These are phyloP conservation scores for Pichia ethanolica DNA, from an alignment of 805 yeast species.

Conservation along the genomic window DNA sequence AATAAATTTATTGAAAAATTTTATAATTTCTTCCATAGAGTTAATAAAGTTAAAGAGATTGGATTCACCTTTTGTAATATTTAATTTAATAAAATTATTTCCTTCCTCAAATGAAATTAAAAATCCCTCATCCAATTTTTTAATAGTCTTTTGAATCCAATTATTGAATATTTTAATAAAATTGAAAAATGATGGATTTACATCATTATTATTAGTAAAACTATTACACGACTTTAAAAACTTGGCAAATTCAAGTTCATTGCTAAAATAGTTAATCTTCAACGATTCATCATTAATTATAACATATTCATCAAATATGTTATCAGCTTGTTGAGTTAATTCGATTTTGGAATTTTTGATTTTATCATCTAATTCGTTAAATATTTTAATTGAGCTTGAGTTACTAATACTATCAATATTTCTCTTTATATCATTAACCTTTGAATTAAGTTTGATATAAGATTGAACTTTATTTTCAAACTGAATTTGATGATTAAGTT, in stretches of 20 bases:
- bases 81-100: constrained; percentile 2
- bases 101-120: constrained; percentile 7
- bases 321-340: constrained; percentile 7
- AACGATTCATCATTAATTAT: neutral
- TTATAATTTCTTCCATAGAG: constrained; percentile 17
- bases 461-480: constrained; percentile 12
- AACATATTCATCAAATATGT: constrained; percentile 10
- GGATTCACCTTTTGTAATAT: neutral
- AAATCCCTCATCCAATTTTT: constrained; percentile 12
- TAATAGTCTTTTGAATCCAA: constrained; percentile 16
- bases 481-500: constrained; percentile 11
- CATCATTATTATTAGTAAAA: constrained; percentile 1
- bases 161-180: constrained; percentile 19
- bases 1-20: constrained; percentile 17
- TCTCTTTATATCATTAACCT: constrained; percentile 9
- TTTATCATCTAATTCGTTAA: constrained; percentile 12
- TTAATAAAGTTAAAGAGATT: constrained; percentile 6
- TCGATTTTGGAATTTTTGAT: constrained; percentile 4
- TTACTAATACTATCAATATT: neutral
- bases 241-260: constrained; percentile 12
- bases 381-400: constrained; percentile 10
- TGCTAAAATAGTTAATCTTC: neutral
- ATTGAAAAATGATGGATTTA: constrained; percentile 11
- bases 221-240: constrained; percentile 14
- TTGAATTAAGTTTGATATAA: constrained; percentile 14